These are phyloP conservation scores for Heliosperma pusillum DNA, from an alignment of 148 eudicot species.

Conservation along the genomic window DNA sequence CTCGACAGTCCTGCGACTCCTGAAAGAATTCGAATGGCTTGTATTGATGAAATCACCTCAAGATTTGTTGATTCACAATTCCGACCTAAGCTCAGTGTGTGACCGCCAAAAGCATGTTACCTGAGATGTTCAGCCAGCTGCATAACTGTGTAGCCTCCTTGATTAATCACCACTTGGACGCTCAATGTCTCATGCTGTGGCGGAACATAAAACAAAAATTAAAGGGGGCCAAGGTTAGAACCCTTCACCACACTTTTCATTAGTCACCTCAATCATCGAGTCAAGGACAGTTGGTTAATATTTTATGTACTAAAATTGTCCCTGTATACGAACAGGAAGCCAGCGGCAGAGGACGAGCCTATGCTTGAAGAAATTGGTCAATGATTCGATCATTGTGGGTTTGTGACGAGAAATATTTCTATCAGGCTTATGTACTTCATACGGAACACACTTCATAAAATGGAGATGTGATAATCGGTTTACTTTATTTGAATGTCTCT, in stretches of 20 bases:
- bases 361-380: background rate
- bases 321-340: background rate
- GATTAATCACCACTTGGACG: background rate
- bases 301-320: background rate
- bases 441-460: background rate
- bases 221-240: too few relatives aligned
- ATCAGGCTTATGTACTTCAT: background rate
- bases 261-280: background rate
- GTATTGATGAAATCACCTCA: constrained; percentile 56
- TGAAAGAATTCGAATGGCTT: constrained; percentile 93
- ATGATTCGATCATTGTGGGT: background rate
- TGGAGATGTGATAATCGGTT: background rate
- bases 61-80: constrained; percentile 47
- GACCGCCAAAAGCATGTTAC: background rate
- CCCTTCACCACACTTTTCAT: too few relatives aligned
- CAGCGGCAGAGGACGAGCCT: background rate
- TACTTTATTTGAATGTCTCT: background rate
- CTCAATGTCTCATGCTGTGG: background rate
- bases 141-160: background rate
- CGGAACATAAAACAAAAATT: background rate
- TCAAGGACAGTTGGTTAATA: background rate
- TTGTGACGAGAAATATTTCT: background rate
- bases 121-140: background rate
- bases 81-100: constrained; percentile 79
- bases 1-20: constrained; percentile 97